Conservation (phyloP, 495 filamentous ascomycete species). For the Hyphodiscus hymeniophilus region DNA sequence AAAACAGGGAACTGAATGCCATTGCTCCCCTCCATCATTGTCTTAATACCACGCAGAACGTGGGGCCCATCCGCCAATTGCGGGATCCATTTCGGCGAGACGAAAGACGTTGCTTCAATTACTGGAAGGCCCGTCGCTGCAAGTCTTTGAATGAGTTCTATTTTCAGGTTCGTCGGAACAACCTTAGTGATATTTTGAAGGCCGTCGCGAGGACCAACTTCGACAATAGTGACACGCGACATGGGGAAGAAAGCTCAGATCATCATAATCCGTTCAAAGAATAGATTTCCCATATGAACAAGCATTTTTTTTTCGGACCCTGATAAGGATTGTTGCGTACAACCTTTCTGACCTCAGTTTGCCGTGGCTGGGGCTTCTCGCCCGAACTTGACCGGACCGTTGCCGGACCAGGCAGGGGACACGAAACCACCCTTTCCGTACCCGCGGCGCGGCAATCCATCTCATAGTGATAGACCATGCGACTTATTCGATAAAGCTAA, state of each 20-base stretch:
- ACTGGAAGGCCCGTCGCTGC: conserved; percentile 24
- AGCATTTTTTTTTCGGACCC: too few relatives aligned
- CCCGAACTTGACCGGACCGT: too few relatives aligned
- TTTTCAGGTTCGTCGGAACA: conserved; percentile 31
- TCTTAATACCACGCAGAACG: conserved; percentile 18
- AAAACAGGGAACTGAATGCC: conserved; percentile 28
- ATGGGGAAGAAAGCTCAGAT: background rate
- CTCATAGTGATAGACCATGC: too few relatives aligned
- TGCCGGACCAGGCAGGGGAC: too few relatives aligned
- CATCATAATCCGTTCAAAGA: too few relatives aligned
- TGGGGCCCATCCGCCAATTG: conserved; percentile 35
- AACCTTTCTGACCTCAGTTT: too few relatives aligned
- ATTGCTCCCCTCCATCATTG: background rate
- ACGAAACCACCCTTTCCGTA: too few relatives aligned
- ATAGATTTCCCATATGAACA: too few relatives aligned
- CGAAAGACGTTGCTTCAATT: conserved; percentile 38
- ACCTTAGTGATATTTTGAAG: conserved; percentile 33
- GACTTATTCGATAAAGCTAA: too few relatives aligned
- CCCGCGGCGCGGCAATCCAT: too few relatives aligned
- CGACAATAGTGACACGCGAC: conserved; percentile 31
- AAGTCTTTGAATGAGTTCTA: conserved; percentile 33
- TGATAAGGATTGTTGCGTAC: too few relatives aligned
- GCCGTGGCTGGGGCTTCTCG: too few relatives aligned
- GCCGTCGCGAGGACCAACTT: conserved; percentile 41
- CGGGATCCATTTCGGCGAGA: conserved; percentile 34